Conservation (phyloP, 2,329 filamentous ascomycete genomes). For the Verticillium alfalfae region DNA sequence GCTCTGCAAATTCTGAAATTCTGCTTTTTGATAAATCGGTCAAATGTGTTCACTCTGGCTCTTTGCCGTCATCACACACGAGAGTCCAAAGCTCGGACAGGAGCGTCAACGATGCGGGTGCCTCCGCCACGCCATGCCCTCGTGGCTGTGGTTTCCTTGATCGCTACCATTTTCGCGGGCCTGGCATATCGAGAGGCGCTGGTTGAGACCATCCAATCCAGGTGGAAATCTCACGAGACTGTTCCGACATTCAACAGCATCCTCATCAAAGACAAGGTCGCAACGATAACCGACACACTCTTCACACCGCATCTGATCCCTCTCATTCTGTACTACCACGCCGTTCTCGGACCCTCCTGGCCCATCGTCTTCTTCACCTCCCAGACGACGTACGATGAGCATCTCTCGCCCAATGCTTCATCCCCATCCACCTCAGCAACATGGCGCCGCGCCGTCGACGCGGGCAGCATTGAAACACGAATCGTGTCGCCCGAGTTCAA, state of each 20-base stretch:
- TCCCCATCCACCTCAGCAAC: constrained; percentile 29
- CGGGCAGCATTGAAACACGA: background rate
- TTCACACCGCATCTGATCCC: constrained; percentile 19
- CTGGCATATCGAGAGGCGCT: background rate
- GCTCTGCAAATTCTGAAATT: too few relatives aligned
- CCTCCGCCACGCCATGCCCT: background rate
- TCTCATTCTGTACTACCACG: constrained; percentile 30
- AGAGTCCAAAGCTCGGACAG: too few relatives aligned
- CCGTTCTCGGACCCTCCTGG: constrained; percentile 35
- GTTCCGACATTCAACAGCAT: background rate
- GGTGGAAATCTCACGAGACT: background rate
- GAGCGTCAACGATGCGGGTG: background rate
- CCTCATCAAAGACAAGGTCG: constrained; percentile 15
- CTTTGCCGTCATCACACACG: too few relatives aligned
- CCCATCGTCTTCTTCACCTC: constrained; percentile 37
- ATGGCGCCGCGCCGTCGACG: constrained; percentile 14
- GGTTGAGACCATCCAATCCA: background rate
- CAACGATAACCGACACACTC: constrained; percentile 28
- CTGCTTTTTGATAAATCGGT: too few relatives aligned
- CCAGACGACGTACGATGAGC: constrained; percentile 15
- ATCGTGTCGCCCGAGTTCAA: background rate
- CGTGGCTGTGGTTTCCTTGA: too few relatives aligned
- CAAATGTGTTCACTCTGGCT: too few relatives aligned
- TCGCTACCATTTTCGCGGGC: background rate
- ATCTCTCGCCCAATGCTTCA: constrained; percentile 18